Evolutionary conservation across 179 eudicot genomes (phyloP).

Genomic region (Carnegiea gigantea): DNA sequence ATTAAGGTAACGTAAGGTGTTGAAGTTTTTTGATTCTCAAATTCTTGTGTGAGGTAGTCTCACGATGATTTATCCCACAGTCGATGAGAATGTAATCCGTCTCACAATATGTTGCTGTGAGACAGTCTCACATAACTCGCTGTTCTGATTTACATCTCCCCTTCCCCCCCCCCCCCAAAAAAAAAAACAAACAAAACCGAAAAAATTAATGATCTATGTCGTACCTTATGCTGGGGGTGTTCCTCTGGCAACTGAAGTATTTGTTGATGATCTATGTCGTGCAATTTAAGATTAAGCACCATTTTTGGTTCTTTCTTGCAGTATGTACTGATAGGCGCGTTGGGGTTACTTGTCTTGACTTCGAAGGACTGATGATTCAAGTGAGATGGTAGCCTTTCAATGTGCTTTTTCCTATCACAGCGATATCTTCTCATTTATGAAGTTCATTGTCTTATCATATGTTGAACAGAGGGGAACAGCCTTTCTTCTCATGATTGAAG

Average conservation of each 20-base stretch:
- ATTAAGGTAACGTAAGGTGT: slow-evolving; percentile 51
- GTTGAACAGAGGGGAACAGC: not conserved
- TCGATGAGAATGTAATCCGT: too few species aligned
- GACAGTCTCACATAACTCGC: too few species aligned
- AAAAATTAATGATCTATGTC: too few species aligned
- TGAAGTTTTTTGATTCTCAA: not conserved
- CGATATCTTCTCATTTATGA: not conserved
- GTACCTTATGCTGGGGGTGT: not conserved
- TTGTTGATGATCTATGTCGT: not conserved
- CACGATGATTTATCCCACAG: too few species aligned
- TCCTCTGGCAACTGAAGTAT: not conserved
- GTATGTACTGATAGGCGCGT: slow-evolving; percentile 67
- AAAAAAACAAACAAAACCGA: not conserved
- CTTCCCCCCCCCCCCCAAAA: not conserved
- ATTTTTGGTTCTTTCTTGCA: slow-evolving; percentile 34
- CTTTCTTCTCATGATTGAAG: not conserved
- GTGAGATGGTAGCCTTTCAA: not conserved
- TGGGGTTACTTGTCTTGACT: slow-evolving; percentile 61
- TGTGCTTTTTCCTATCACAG: not conserved
- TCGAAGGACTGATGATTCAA: slow-evolving; percentile 47
- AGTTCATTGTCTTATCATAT: not conserved
- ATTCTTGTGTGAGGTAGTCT: too few species aligned
- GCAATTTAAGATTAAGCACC: not conserved
- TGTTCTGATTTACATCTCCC: too few species aligned
- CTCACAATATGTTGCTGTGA: too few species aligned